These are phyloP conservation scores for Pyrenophora seminiperda DNA, from an alignment of 2,329 filamentous ascomycete genomes.

Conservation along the genomic window DNA sequence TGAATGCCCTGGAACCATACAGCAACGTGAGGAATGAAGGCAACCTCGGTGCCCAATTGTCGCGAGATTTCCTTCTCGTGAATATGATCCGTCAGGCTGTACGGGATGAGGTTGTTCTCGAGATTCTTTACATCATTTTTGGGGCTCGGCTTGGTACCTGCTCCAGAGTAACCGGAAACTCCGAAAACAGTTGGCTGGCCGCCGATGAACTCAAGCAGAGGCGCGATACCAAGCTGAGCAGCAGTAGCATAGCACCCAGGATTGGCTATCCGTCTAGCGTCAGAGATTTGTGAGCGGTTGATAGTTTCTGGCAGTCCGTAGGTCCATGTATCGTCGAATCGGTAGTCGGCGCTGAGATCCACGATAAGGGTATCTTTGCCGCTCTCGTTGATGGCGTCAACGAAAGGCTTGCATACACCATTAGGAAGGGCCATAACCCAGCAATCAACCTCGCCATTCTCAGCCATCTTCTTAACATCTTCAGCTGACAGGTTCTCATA, in stretches of 20 bases:
- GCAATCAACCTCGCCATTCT: conserved; percentile 83
- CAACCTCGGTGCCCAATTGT: conserved; percentile 75
- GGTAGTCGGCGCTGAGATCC: conserved; percentile 95
- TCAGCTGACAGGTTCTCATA: conserved; percentile 91
- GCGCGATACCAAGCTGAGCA: conserved; percentile 85
- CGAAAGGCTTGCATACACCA: conserved; percentile 89
- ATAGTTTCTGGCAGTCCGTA: conserved; percentile 90
- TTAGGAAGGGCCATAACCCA: conserved; percentile 99
- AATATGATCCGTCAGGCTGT: conserved; percentile 90
- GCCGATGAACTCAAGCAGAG: conserved; percentile 76
- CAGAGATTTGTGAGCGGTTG: conserved; percentile 74
- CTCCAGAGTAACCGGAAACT: conserved; percentile 91
- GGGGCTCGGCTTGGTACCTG: conserved; percentile 88
- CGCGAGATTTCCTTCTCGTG: conserved; percentile 88
- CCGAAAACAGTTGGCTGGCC: conserved; percentile 85
- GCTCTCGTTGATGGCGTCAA: conserved; percentile 81
- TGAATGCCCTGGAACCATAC: conserved; percentile 96
- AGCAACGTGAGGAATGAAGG: conserved; percentile 93
- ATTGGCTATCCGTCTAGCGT: conserved; percentile 83
- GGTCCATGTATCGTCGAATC: conserved; percentile 83
- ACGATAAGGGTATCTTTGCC: conserved; percentile 77
- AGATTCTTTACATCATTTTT: conserved; percentile 91
- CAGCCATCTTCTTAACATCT: conserved; percentile 83
- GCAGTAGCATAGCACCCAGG: conserved; percentile 96
- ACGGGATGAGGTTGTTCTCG: conserved; percentile 86